Evolutionary conservation across 768 basidiomycete genomes (phyloP).

Genomic region (Dictyophora rubrovolvata): DNA sequence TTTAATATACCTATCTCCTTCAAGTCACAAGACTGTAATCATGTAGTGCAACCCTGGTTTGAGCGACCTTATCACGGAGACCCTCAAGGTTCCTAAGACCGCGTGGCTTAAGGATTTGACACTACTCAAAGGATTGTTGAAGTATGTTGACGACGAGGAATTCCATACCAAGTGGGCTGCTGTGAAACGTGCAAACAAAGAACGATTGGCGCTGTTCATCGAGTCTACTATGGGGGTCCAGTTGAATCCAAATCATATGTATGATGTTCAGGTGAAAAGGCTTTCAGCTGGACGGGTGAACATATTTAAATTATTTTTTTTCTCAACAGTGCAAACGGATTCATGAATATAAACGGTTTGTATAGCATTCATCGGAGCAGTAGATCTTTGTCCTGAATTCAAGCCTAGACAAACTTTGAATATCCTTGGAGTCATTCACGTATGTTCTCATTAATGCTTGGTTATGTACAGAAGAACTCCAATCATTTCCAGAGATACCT

Average conservation of each 20-base stretch:
- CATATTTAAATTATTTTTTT: conserved; percentile 10
- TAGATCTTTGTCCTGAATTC: conserved; percentile 12
- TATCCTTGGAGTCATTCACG: conserved; percentile 82
- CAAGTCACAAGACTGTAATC: background rate
- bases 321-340: conserved; percentile 47
- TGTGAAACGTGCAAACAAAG: conserved; percentile 87
- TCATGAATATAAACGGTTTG: conserved; percentile 79
- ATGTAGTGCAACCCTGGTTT: conserved; percentile 78
- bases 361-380: conserved; percentile 1
- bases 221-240: conserved; percentile 58
- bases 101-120: conserved; percentile 81
- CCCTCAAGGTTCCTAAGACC: conserved; percentile 62
- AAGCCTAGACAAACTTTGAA: conserved; percentile 84
- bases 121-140: conserved; percentile 68
- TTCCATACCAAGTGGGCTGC: conserved; percentile 77
- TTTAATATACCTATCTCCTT: background rate
- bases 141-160: conserved; percentile 55
- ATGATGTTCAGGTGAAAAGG: conserved; percentile 79
- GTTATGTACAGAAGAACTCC: background rate
- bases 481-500: conserved; percentile 55
- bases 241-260: conserved; percentile 70
- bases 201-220: conserved; percentile 70
- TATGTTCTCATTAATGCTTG: conserved; percentile 24
- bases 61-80: conserved; percentile 73
- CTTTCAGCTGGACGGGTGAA: background rate